phyloP scores from a whole-genome alignment of 2,329 filamentous ascomycete genomes.

The Sporothrix humicola region DNA sequence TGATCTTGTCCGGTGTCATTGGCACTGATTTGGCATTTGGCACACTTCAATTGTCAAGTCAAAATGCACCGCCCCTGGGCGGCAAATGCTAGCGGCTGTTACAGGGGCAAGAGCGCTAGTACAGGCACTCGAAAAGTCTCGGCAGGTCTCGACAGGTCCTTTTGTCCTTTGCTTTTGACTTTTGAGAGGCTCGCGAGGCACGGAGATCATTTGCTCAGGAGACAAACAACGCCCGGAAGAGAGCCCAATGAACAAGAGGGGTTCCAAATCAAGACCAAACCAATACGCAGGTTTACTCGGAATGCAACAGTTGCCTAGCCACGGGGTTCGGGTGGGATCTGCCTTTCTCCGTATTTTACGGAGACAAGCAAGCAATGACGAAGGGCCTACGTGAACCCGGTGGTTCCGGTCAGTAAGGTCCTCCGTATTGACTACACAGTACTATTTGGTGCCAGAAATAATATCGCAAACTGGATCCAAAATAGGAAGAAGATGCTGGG shows the following conservation, averaged over 20 bases:
- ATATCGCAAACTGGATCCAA: too few species aligned
- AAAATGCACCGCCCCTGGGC: neutral
- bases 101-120: conserved; percentile 13
- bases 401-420: conserved; percentile 1
- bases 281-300: neutral
- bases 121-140: neutral
- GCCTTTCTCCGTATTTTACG: neutral
- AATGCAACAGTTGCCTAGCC: conserved; percentile 3
- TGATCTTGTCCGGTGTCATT: neutral
- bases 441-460: too few species aligned
- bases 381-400: neutral
- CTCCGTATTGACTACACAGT: too few species aligned
- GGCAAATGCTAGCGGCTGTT: neutral
- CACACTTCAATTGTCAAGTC: neutral
- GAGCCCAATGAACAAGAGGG: neutral
- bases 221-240: neutral
- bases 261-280: neutral
- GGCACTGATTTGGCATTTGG: neutral
- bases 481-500: too few species aligned
- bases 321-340: neutral
- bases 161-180: too few species aligned
- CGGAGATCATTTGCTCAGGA: neutral
- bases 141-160: too few species aligned
- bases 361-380: conserved; percentile 1
- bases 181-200: too few species aligned